phyloP scores from a whole-genome alignment of 371 early-diverging fungal species.

The Catenaria anguillulae region DNA sequence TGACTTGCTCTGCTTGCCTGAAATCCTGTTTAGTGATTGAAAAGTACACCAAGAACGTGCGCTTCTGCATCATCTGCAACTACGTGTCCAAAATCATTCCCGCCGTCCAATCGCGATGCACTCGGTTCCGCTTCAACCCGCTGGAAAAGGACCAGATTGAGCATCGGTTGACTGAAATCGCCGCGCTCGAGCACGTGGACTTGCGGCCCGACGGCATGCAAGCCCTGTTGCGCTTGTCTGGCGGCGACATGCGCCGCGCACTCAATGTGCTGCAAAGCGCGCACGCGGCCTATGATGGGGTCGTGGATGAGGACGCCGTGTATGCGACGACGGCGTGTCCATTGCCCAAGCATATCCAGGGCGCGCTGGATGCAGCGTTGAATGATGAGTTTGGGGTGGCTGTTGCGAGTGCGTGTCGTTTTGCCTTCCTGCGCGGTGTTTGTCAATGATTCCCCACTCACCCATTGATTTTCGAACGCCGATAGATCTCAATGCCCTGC shows the following conservation, averaged over 20 bases:
- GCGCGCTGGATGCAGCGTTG: slow-evolving; percentile 62
- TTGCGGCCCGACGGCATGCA: slow-evolving; percentile 64
- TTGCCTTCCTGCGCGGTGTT: too few relatives aligned
- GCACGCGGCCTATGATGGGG: slow-evolving; percentile 50
- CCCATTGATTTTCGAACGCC: too few relatives aligned
- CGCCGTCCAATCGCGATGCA: slow-evolving; percentile 86
- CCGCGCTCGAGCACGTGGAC: slow-evolving; percentile 20
- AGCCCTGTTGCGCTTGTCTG: slow-evolving; percentile 54
- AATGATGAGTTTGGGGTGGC: slow-evolving; percentile 39
- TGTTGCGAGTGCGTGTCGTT: too few relatives aligned
- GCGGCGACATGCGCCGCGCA: slow-evolving; percentile 83
- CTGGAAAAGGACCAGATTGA: slow-evolving; percentile 41
- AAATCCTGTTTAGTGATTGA: slow-evolving; percentile 98
- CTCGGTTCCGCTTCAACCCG: slow-evolving; percentile 88
- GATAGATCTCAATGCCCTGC: slow-evolving; percentile 54
- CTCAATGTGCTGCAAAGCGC: slow-evolving; percentile 85
- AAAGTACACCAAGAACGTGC: slow-evolving; percentile 80
- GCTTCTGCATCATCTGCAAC: slow-evolving; percentile 98
- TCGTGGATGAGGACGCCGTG: slow-evolving; percentile 56
- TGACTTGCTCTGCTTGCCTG: too few relatives aligned
- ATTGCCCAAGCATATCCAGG: slow-evolving; percentile 66
- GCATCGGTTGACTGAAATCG: slow-evolving; percentile 43
- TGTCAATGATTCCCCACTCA: too few relatives aligned
- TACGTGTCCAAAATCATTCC: slow-evolving; percentile 88
- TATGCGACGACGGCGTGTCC: slow-evolving; percentile 88